Base-by-base conservation (phyloP, 441 rosid species). In the Euphorbia celastroides region DNA sequence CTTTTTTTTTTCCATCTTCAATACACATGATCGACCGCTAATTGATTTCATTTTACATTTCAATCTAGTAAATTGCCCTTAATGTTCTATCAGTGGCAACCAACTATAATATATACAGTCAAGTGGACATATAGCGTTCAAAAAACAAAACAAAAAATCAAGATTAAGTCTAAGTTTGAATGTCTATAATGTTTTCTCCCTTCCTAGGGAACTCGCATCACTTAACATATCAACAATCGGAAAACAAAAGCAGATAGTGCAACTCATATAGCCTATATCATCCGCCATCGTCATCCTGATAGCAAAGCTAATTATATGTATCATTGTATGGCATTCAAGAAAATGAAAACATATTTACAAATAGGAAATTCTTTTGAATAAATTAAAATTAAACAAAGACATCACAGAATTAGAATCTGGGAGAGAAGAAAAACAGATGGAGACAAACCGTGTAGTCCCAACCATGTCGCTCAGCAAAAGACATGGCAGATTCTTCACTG, bases 391-490 rank as follows among this genome's bases (percentile, higher is more conserved):
- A 9, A 27, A 1, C 12, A 41, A 19, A 55, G 22, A 25, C 11
- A n/a, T 38, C 2, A 16, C 16, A 42, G 7, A 41, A 38, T 12
- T 26, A 20, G 34, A 32, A 20, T 19, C 22, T 31, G 13, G 7
- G 7, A 13, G 22, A 64, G 20, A 63, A 58, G 13, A 58, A 20
- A 57, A 36, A 50, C 6, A 60, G 25, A 19, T 13, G 48, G 26
- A 22, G 56, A 71, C 81, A 12, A 75, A 94, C 97, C 88, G 65
- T 77, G 70, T 87, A 94, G 31, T 90, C 89, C 98, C 98, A 92
- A 61, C 99, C 97, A 48, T 90, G 98, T 79, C 81, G 82, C 76
- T 82, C 87, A 17, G 99, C 96, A 81, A 94, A 94, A 30, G 79
- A 79, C 79, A 75, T 87, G 23, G 99, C 97, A 78, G 89, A 88